Conservation (phyloP, 768 basidiomycete species). For the Macrolepiota fuliginosa region DNA sequence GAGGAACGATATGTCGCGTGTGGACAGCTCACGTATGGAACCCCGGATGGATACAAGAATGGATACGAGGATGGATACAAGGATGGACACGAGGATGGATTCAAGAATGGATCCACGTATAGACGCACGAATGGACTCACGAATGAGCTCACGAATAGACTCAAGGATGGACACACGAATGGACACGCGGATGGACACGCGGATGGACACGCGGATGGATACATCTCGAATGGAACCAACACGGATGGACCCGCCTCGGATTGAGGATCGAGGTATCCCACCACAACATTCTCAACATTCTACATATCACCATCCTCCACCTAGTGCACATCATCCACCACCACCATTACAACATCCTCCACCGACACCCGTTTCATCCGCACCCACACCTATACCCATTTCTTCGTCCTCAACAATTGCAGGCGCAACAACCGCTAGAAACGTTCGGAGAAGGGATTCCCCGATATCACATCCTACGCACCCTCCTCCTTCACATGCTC, state of each 20-base stretch:
- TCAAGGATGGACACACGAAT: neutral
- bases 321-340: slow-evolving; percentile 1
- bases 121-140: neutral
- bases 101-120: neutral
- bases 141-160: neutral
- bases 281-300: slow-evolving; percentile 4
- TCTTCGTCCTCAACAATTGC: slow-evolving; percentile 13
- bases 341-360: slow-evolving; percentile 8
- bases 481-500: slow-evolving; percentile 22
- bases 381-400: slow-evolving; percentile 10
- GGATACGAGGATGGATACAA: slow-evolving; percentile 4
- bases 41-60: neutral
- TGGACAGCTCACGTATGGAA: slow-evolving; percentile 1
- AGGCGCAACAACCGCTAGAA: slow-evolving; percentile 10
- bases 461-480: slow-evolving; percentile 19
- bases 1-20: slow-evolving; percentile 1
- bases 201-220: neutral
- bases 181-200: neutral
- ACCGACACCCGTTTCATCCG: slow-evolving; percentile 11
- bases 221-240: neutral
- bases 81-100: neutral
- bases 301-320: slow-evolving; percentile 2
- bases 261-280: slow-evolving; percentile 5
- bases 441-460: slow-evolving; percentile 7
- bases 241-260: slow-evolving; percentile 3